Percentiles rank a stretch among this genome's conserved stretches.
Evolutionary conservation across 495 filamentous ascomycete species (phyloP).

Genomic region (Podospora tetraspora): DNA sequence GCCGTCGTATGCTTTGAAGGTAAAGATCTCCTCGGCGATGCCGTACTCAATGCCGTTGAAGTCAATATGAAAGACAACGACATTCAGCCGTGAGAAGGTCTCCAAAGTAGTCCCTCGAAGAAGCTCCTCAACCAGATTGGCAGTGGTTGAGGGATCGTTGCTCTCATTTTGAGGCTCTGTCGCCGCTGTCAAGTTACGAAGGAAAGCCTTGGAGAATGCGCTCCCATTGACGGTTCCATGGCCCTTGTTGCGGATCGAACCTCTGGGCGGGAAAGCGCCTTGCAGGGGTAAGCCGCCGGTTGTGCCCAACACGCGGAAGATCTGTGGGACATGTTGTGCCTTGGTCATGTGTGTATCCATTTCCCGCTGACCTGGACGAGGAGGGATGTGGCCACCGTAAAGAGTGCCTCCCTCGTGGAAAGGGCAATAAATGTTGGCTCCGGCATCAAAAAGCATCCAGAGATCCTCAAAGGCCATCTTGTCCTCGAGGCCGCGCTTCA

Average conservation of each 20-base stretch:
- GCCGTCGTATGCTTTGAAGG: slow-evolving; percentile 31
- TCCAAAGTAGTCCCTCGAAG: background rate
- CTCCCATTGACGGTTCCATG: too few relatives aligned
- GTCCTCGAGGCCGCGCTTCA: background rate
- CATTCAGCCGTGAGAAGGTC: background rate
- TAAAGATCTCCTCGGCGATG: slow-evolving; percentile 24
- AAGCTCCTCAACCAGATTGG: too few relatives aligned
- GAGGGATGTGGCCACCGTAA: too few relatives aligned
- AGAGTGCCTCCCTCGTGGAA: background rate
- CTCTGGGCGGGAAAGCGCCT: background rate
- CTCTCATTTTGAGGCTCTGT: too few relatives aligned
- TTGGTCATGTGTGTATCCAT: too few relatives aligned
- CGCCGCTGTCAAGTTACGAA: too few relatives aligned
- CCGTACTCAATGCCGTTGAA: slow-evolving; percentile 37
- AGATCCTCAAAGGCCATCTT: slow-evolving; percentile 17
- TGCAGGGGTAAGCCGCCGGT: slow-evolving; percentile 7
- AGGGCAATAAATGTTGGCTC: slow-evolving; percentile 13
- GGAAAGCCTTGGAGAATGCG: too few relatives aligned
- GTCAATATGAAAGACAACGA: slow-evolving; percentile 29
- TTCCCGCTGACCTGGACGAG: too few relatives aligned
- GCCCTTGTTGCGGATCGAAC: too few relatives aligned
- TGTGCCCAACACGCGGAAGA: slow-evolving; percentile 6
- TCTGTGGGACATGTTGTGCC: slow-evolving; percentile 7
- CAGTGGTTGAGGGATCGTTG: too few relatives aligned
- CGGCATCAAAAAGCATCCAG: slow-evolving; percentile 20